Evolutionary conservation across 176 grass and related monocot genomes (phyloP).

Genomic region (Zea luxurians): DNA sequence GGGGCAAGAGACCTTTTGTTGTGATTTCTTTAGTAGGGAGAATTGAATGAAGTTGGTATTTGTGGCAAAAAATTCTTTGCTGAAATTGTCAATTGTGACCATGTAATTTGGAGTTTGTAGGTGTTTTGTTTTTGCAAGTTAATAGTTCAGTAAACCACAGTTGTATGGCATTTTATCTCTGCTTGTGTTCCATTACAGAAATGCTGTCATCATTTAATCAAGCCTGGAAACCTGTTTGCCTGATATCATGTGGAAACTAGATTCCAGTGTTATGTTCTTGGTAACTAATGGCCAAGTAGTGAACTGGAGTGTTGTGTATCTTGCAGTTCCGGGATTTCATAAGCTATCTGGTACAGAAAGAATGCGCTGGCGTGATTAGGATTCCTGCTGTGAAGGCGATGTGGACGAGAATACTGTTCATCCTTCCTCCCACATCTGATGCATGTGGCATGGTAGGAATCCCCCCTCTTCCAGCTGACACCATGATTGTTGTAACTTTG

Average conservation of each 20-base stretch:
- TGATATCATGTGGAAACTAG: background rate
- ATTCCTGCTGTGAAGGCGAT: constrained; percentile 66
- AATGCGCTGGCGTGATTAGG: constrained; percentile 91
- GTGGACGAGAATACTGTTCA: constrained; percentile 87
- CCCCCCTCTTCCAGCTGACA: constrained; percentile 55
- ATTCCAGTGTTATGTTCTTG: background rate
- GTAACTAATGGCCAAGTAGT: background rate
- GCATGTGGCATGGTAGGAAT: constrained; percentile 58
- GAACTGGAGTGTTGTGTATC: constrained; percentile 26
- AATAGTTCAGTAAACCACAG: background rate
- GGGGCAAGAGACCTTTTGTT: background rate
- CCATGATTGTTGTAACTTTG: constrained; percentile 68
- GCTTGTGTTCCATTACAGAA: background rate
- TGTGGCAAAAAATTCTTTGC: background rate
- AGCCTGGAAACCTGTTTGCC: background rate
- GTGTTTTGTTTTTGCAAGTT: background rate
- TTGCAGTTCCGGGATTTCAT: constrained; percentile 92
- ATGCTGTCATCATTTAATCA: background rate
- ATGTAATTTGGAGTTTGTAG: background rate
- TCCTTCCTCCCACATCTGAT: constrained; percentile 65
- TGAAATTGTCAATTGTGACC: background rate
- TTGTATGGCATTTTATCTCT: constrained; percentile 1
- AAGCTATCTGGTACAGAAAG: constrained; percentile 84
- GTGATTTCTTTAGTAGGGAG: background rate
- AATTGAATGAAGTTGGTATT: background rate